Evolutionary conservation across 352 stramenopile genomes (phyloP).

Genomic region (Pythium utonaiense): DNA sequence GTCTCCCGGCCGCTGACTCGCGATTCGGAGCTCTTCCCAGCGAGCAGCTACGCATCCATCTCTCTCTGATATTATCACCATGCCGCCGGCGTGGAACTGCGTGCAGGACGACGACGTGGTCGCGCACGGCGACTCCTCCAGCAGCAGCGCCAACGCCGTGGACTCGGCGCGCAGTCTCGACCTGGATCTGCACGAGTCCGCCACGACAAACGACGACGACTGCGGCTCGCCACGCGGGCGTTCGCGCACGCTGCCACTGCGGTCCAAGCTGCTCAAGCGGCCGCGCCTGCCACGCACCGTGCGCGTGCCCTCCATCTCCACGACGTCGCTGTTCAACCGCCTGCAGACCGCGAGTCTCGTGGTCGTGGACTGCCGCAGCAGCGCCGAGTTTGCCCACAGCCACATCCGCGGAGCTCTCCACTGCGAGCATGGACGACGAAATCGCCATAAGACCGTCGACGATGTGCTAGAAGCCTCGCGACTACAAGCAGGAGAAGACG

Average conservation of each 20-base stretch:
- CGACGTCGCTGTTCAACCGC: conserved; percentile 67
- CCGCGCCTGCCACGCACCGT: conserved; percentile 11
- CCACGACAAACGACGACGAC: background rate
- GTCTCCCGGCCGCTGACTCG: no score
- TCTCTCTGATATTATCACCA: background rate
- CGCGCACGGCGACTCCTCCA: conserved; percentile 16
- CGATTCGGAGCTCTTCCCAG: background rate
- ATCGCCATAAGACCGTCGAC: conserved; percentile 39
- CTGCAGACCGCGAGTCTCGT: conserved; percentile 67
- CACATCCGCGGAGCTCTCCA: conserved; percentile 55
- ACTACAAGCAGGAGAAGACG: conserved; percentile 13
- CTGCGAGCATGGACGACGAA: conserved; percentile 33
- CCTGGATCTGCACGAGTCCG: conserved; percentile 8
- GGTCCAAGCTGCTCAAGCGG: conserved; percentile 25
- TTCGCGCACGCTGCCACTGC: conserved; percentile 27
- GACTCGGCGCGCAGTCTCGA: conserved; percentile 2
- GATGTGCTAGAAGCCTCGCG: conserved; percentile 36
- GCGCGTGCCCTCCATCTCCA: conserved; percentile 55
- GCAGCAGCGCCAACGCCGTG: conserved; percentile 1
- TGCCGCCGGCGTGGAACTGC: conserved; percentile 5
- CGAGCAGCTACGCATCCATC: background rate
- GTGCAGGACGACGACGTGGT: background rate
- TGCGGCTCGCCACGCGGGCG: conserved; percentile 4
- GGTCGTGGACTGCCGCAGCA: conserved; percentile 63
- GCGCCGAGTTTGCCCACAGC: conserved; percentile 34